Conservation (phyloP, 2,329 filamentous ascomycete species). For the Endocalyx cinctus region DNA sequence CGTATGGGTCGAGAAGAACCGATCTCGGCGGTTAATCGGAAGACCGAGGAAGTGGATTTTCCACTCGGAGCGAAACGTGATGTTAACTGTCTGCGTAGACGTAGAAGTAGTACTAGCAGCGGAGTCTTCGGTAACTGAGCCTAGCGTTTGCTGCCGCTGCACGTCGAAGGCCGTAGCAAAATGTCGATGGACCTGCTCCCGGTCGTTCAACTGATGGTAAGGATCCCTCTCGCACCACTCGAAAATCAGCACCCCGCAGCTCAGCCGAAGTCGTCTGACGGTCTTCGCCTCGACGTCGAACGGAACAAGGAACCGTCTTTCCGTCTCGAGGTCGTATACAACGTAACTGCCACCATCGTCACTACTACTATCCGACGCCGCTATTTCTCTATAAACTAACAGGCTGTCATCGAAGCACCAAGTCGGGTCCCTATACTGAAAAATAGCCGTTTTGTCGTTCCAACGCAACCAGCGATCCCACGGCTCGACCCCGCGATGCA, state of each 20-base stretch:
- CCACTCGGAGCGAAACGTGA: conserved; percentile 54
- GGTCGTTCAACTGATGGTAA: conserved; percentile 47
- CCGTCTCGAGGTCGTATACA: conserved; percentile 46
- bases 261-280: conserved; percentile 50
- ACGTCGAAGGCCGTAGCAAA: conserved; percentile 58
- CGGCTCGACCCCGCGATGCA: conserved; percentile 32
- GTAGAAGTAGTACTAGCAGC: too few relatives aligned
- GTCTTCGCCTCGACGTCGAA: conserved; percentile 46
- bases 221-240: conserved; percentile 56
- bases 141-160: conserved; percentile 7
- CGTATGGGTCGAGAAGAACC: conserved; percentile 60
- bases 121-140: too few relatives aligned
- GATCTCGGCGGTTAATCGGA: conserved; percentile 48
- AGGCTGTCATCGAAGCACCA: conserved; percentile 54
- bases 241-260: conserved; percentile 51
- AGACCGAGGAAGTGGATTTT: conserved; percentile 55
- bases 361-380: too few relatives aligned
- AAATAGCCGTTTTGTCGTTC: conserved; percentile 33
- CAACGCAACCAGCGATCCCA: conserved; percentile 42
- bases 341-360: conserved; percentile 35
- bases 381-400: conserved; percentile 45
- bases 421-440: conserved; percentile 41
- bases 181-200: conserved; percentile 49
- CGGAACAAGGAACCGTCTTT: conserved; percentile 40
- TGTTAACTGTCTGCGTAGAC: too few relatives aligned